phyloP scores from a whole-genome alignment of 306 rosid genomes.

The Castanea mollissima region DNA sequence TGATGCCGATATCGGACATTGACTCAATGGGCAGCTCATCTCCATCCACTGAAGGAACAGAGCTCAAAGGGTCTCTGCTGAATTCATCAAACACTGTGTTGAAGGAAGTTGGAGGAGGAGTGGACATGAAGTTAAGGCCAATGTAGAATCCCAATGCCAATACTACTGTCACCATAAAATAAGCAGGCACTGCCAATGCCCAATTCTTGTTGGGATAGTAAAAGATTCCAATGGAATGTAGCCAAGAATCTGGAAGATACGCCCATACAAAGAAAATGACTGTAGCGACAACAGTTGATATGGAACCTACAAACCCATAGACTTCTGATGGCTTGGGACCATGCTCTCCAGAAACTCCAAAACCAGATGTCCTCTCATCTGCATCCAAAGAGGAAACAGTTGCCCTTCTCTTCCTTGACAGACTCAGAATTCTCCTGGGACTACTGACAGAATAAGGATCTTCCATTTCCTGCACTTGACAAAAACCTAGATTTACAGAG shows the following conservation, averaged over 20 bases:
- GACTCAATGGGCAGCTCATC: slow-evolving; percentile 77
- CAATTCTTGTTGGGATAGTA: slow-evolving; percentile 94
- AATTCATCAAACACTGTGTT: slow-evolving; percentile 70
- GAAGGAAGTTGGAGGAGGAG: slow-evolving; percentile 71
- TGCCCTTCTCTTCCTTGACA: slow-evolving; percentile 56
- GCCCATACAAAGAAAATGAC: slow-evolving; percentile 92
- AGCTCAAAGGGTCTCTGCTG: slow-evolving; percentile 61
- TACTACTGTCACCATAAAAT: slow-evolving; percentile 57
- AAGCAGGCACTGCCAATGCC: slow-evolving; percentile 88
- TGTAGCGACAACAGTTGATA: slow-evolving; percentile 73
- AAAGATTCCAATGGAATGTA: slow-evolving; percentile 74
- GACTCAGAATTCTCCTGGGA: slow-evolving; percentile 75
- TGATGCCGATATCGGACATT: slow-evolving; percentile 64
- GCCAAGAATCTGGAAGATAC: slow-evolving; percentile 83
- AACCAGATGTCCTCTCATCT: slow-evolving; percentile 52
- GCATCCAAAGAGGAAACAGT: slow-evolving; percentile 43
- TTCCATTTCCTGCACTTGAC: slow-evolving; percentile 48
- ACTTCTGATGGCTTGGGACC: slow-evolving; percentile 91
- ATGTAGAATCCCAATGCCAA: slow-evolving; percentile 66
- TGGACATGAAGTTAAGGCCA: slow-evolving; percentile 87
- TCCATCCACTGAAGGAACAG: slow-evolving; percentile 23
- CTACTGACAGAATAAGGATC: slow-evolving; percentile 71
- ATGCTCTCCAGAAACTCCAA: slow-evolving; percentile 65
- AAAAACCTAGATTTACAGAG: background rate
- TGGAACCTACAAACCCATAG: slow-evolving; percentile 91